Conservation (phyloP, 345 rosid species). For the Microthlaspi erraticum region DNA sequence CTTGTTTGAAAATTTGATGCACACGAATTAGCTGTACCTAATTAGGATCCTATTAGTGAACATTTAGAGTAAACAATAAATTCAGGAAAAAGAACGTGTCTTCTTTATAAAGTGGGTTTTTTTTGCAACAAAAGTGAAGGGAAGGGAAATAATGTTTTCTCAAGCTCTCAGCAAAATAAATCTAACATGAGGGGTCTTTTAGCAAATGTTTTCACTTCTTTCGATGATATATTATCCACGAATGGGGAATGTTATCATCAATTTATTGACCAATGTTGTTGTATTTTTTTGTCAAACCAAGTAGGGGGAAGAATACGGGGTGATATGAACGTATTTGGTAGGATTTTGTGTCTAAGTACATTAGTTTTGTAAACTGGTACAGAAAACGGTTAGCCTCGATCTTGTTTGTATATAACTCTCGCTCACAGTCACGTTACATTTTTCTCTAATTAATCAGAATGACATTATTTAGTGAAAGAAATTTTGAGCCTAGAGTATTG, state of each 20-base stretch:
- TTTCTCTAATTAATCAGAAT: background rate
- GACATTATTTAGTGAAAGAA: background rate
- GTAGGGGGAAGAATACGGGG: background rate
- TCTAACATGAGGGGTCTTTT: background rate
- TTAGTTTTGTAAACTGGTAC: background rate
- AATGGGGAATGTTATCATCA: background rate
- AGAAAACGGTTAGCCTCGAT: background rate
- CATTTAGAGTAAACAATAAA: no score
- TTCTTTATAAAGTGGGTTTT: background rate
- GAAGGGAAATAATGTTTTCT: background rate
- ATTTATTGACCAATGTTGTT: slow-evolving; percentile 18
- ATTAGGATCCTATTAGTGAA: background rate
- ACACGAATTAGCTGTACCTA: background rate
- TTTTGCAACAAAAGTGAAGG: background rate
- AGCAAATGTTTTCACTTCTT: slow-evolving; percentile 8
- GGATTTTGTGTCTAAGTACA: slow-evolving; percentile 17
- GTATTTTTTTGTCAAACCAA: slow-evolving; percentile 1
- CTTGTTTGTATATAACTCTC: background rate
- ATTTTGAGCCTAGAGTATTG: background rate
- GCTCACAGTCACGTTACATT: background rate
- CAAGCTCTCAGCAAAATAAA: background rate
- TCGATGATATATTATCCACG: background rate
- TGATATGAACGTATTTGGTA: background rate
- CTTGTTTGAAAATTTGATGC: background rate
- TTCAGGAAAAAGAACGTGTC: background rate